A percentile compares a stretch with the other conserved stretches of the same genome.
These are phyloP conservation scores for Penicillium sp. DNA, from an alignment of 2,329 filamentous ascomycete species.

Conservation along the genomic window DNA sequence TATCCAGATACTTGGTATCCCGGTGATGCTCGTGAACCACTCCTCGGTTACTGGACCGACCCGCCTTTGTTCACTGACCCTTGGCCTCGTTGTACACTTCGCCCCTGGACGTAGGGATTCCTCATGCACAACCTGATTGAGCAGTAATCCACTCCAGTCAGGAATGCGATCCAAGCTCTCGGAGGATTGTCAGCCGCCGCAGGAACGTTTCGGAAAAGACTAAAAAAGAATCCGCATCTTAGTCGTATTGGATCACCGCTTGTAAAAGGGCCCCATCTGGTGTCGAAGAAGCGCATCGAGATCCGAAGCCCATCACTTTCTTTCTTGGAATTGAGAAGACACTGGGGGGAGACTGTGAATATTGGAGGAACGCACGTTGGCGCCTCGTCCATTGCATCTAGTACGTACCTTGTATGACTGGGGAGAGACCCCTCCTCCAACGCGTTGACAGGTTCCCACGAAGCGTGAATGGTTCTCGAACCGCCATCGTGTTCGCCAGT, in stretches of 20 bases:
- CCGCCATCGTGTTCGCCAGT: constrained; percentile 21
- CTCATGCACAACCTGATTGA: constrained; percentile 4
- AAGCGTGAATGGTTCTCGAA: constrained; percentile 22
- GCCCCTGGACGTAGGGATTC: constrained; percentile 4
- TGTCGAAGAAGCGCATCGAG: constrained; percentile 2
- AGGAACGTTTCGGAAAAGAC: constrained; percentile 10
- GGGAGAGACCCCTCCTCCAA: constrained; percentile 20
- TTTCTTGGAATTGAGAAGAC: not conserved
- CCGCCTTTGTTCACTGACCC: constrained; percentile 13
- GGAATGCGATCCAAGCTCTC: constrained; percentile 4
- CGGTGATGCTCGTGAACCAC: constrained; percentile 14
- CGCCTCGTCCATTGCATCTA: constrained; percentile 24
- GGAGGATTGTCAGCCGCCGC: constrained; percentile 3
- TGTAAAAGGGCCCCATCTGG: constrained; percentile 7
- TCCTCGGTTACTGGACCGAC: constrained; percentile 18
- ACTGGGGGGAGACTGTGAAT: not conserved
- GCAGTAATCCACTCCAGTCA: constrained; percentile 6
- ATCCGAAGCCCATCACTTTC: constrained; percentile 1
- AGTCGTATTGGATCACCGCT: constrained; percentile 12
- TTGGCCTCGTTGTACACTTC: constrained; percentile 11
- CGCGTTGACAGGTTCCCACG: constrained; percentile 21
- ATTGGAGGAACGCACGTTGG: no score
- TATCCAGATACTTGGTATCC: constrained; percentile 16
- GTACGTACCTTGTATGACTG: constrained; percentile 25
- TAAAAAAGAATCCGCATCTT: constrained; percentile 6